Conservation (phyloP, 441 rosid species). For the Gossypium schwendimanii region DNA sequence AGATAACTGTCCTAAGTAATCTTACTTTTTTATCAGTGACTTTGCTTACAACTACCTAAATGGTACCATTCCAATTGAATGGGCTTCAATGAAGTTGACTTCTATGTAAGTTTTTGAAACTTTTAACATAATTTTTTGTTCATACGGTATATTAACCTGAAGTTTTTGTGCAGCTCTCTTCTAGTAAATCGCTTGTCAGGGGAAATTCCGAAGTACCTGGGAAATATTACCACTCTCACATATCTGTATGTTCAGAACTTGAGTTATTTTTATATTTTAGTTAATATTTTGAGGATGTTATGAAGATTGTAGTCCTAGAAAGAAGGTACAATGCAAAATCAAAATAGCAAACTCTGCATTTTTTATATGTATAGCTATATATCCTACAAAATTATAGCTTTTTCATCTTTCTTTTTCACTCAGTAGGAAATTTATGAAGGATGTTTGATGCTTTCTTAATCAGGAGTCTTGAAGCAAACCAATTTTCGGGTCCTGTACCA, state of each 20-base stretch:
- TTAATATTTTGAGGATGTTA: slow-evolving; percentile 7
- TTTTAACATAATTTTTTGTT: slow-evolving; percentile 9
- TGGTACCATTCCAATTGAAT: slow-evolving; percentile 63
- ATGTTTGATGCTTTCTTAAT: slow-evolving; percentile 3
- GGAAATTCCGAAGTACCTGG: slow-evolving; percentile 62
- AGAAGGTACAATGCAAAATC: not conserved
- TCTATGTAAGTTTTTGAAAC: slow-evolving; percentile 26
- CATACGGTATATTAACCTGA: slow-evolving; percentile 10
- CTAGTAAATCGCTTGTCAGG: slow-evolving; percentile 79
- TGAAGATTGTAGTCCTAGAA: slow-evolving; percentile 2
- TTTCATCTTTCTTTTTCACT: not conserved
- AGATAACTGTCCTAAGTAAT: slow-evolving; percentile 1
- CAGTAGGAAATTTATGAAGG: not conserved
- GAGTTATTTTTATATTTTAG: slow-evolving; percentile 5
- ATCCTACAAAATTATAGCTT: not conserved
- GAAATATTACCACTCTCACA: slow-evolving; percentile 48
- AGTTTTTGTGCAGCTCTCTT: slow-evolving; percentile 44
- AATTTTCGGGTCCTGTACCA: slow-evolving; percentile 59
- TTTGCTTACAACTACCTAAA: slow-evolving; percentile 67
- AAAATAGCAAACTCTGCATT: not conserved
- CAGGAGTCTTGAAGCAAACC: slow-evolving; percentile 73
- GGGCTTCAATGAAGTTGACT: slow-evolving; percentile 47
- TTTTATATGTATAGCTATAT: slow-evolving; percentile 10
- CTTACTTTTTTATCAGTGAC: slow-evolving; percentile 43
- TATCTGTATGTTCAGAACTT: slow-evolving; percentile 49